These are phyloP conservation scores for Trametes elegans DNA, from an alignment of 768 basidiomycete genomes.

Conservation along the genomic window DNA sequence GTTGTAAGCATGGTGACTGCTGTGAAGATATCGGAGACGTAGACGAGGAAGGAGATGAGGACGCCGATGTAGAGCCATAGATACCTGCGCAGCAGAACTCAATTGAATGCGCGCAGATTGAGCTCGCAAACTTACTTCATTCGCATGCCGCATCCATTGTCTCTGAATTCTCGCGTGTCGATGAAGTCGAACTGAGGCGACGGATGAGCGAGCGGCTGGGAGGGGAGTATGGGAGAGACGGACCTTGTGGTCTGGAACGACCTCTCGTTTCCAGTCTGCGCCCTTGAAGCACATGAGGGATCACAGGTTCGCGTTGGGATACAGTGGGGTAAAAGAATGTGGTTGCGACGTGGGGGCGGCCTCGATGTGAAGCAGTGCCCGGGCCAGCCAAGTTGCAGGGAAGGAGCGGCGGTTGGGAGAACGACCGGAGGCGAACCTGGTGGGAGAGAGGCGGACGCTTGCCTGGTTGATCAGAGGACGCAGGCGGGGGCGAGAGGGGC, in stretches of 20 bases:
- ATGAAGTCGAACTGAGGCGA: conserved; percentile 88
- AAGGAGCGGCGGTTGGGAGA: conserved; percentile 20
- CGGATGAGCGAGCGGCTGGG: neutral
- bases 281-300: conserved; percentile 64
- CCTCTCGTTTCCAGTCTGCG: conserved; percentile 94
- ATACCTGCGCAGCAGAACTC: conserved; percentile 55
- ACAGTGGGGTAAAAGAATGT: conserved; percentile 18
- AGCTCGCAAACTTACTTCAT: conserved; percentile 55
- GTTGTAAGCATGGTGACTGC: conserved; percentile 96
- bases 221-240: conserved; percentile 17
- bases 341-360: conserved; percentile 25
- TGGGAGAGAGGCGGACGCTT: conserved; percentile 10
- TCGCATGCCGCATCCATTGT: conserved; percentile 84
- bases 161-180: conserved; percentile 88
- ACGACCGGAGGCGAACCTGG: conserved; percentile 24
- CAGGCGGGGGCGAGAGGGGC: neutral
- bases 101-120: neutral
- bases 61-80: conserved; percentile 90
- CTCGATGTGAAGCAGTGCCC: conserved; percentile 21
- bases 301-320: conserved; percentile 18
- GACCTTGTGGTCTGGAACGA: conserved; percentile 98
- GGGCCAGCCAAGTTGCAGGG: conserved; percentile 26
- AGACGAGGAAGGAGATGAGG: conserved; percentile 95
- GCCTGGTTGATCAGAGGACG: neutral
- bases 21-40: conserved; percentile 96